Base-by-base conservation (phyloP, 2,329 filamentous ascomycete genomes). In the Fusarium beomiforme region DNA sequence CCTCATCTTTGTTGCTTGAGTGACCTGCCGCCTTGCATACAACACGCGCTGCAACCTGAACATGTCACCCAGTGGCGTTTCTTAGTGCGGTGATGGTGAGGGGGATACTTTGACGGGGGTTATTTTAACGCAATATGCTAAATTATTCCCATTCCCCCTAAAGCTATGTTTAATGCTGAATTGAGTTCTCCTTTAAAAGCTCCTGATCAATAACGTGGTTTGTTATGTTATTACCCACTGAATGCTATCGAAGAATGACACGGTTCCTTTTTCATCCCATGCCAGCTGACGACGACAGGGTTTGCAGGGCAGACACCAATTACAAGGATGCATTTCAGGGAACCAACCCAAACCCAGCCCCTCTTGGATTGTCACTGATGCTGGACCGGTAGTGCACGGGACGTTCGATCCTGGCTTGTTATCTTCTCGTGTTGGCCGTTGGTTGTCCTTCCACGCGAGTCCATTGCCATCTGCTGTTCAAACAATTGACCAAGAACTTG, bases 261-360 rank as follows among this genome's bases (percentile, higher is more conserved):
- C 43, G 36, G 24, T 39, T 59, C 49, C 51, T 26, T 33, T 55
- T 41, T 36, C 62, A 66, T 53, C 63, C 62, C 63, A 67, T 62
- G 64, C 53, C 41, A 59, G 64, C 51, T 59, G 47, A 46, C 21
- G 51, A 36, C 13, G 29, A 24, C 63, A 53, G 54, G 51, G 53
- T 42, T 36, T 47, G 23, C 29, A 41, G 36, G 31, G 31, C 31
- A 56, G 53, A n/a, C 21, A 51, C 47, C 47, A 51, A 37, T 50
- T 46, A 19, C 62, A 67, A 36, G 41, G 46, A 37, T 64, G 33
- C 19, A 33, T 36, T 44, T 59, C 31, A 31, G 29, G 54, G 36
- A 59, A 29, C 42, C 29, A 59, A 29, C 42, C 29, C 29, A 29
- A 29, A 8, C 29, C 29, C 31, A 53, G 41, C 41, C 44, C 33